A percentile compares a stretch with the other conserved stretches of the same genome.
Evolutionary conservation across 2,329 filamentous ascomycete genomes (phyloP).

Genomic region (Claviceps lovelessii): DNA sequence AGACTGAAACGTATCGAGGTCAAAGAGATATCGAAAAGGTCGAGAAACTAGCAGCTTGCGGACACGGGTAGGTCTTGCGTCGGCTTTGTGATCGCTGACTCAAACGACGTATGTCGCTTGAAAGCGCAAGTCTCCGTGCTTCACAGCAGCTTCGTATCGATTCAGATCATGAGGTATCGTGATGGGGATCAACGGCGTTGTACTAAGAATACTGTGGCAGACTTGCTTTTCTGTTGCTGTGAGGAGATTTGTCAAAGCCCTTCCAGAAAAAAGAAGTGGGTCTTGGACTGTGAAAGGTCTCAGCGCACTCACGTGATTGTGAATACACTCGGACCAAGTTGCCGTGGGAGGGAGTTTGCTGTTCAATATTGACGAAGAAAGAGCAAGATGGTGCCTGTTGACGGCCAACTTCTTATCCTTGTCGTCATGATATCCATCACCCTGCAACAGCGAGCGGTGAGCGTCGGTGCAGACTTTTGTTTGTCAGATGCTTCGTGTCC

Average conservation of each 20-base stretch:
- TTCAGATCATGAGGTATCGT: conserved; percentile 5
- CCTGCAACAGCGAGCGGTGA: too few species aligned
- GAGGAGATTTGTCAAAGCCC: conserved; percentile 13
- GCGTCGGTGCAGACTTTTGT: too few species aligned
- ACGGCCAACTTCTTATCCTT: too few species aligned
- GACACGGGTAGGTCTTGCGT: not conserved
- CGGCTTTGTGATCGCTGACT: not conserved
- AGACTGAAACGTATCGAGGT: not conserved
- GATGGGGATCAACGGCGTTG: not conserved
- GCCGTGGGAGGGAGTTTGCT: too few species aligned
- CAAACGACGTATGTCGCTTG: not conserved
- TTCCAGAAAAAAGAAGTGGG: conserved; percentile 9
- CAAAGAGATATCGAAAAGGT: not conserved
- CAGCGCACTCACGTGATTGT: conserved; percentile 9
- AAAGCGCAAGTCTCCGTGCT: not conserved
- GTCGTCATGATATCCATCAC: too few species aligned
- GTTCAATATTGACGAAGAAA: too few species aligned
- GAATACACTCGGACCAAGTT: too few species aligned
- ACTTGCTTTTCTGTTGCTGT: conserved; percentile 1
- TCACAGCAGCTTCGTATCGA: not conserved
- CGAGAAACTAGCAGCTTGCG: not conserved
- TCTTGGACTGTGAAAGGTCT: not conserved
- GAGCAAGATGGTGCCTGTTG: too few species aligned
- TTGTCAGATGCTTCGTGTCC: not conserved
- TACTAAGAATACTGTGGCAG: not conserved